A percentile compares a stretch with the other conserved stretches of the same genome.
phyloP scores from a whole-genome alignment of 805 yeast species.

The Saccharomycopsis olivae region DNA sequence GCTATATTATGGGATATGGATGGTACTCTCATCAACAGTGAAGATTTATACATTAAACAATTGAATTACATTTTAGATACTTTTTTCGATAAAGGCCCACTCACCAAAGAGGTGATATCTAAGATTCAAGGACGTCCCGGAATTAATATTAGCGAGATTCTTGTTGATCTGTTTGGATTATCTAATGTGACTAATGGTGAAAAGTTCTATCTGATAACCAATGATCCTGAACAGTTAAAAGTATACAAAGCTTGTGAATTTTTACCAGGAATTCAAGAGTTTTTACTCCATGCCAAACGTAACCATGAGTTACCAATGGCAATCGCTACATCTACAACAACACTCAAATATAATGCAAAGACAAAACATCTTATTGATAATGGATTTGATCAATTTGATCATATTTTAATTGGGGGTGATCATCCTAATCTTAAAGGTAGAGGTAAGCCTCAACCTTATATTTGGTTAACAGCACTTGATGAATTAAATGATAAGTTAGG shows the following conservation, averaged over 20 bases:
- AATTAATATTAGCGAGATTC: constrained; percentile 51
- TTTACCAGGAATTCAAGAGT: constrained; percentile 78
- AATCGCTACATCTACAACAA: constrained; percentile 76
- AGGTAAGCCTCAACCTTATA: constrained; percentile 92
- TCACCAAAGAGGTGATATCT: constrained; percentile 84
- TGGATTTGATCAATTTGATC: constrained; percentile 55
- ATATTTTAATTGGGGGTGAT: constrained; percentile 69
- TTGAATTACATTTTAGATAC: constrained; percentile 3
- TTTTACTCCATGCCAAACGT: constrained; percentile 40
- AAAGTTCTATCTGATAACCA: constrained; percentile 42
- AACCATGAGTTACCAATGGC: constrained; percentile 63
- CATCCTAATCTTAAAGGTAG: constrained; percentile 70
- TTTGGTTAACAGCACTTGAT: constrained; percentile 74
- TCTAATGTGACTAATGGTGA: constrained; percentile 47
- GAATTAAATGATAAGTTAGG: constrained; percentile 42
- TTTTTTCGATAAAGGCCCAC: constrained; percentile 60
- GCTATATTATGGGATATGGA: constrained; percentile 89
- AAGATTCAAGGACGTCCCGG: constrained; percentile 90
- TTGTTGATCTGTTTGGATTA: constrained; percentile 58
- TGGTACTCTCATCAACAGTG: constrained; percentile 85
- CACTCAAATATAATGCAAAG: constrained; percentile 52
- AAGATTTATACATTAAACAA: constrained; percentile 64
- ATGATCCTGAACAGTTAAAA: constrained; percentile 1
- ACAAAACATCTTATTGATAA: constrained; percentile 50
- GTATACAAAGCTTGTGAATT: constrained; percentile 49